Base-by-base conservation (phyloP, 768 basidiomycete species). In the Rhizopogon sp. region DNA sequence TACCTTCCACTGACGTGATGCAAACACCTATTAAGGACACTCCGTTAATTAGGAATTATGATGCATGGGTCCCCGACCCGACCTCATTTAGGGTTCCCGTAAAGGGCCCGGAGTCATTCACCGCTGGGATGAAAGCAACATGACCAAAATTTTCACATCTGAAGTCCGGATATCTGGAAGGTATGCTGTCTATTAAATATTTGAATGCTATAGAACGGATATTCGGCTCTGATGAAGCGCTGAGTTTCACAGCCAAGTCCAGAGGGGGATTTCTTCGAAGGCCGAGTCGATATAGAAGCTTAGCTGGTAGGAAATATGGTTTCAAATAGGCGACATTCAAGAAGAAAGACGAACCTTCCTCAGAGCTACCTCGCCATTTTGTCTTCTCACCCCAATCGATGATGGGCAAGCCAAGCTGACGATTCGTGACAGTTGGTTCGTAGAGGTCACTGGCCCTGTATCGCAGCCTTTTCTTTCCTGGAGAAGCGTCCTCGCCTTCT, bases 321-420 rank as follows among this genome's bases (percentile, higher is more conserved):
- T 42, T 41, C 35, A 45, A n/a, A 40, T 56, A 10, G 43, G n/a
- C 37, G 17, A 50, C 39, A 46, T 47, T 5, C 35, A 17, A 10
- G 40, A 14, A 40, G 5, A 22, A 54, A 4, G 5, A 42, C 72
- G 35, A 40, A 89, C 94, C 93, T 85, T 97, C 95, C 29, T 93
- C 92, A 0, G 93, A 93, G 9, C 79, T 80, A 5, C 76, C 70
- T 56, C 81, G 79, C 96, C 96, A 99, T 66, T 88, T 93, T 1
- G 73, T 72, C 56, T 84, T 75, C 28, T 74, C 75, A 1, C 88
- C 87, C 96, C 96, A 99, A 60, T 93, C 92, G 42, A 98, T 76
- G 3, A 97, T 66, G 3, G 95, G 93, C 22, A 98, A 71, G 7
- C 81, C 80, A 6, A 98, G 72, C 47, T 81, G 76, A 13, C 91